Evolutionary conservation across 2,329 filamentous ascomycete genomes (phyloP).

Genomic region (Hypoxylon sp.): DNA sequence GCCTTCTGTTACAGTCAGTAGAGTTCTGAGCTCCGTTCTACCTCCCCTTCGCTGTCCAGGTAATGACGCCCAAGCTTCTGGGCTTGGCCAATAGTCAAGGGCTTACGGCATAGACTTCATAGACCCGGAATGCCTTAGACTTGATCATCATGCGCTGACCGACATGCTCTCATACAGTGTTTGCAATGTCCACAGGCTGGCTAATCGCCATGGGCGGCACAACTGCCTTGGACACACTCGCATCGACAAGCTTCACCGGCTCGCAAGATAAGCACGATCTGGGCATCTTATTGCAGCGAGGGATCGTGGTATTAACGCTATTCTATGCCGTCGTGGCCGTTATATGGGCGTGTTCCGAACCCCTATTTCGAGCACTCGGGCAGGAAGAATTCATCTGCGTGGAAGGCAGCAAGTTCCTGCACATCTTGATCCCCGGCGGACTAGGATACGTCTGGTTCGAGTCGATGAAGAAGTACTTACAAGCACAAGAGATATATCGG

Average conservation of each 20-base stretch:
- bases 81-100: no score
- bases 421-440: slow-evolving; percentile 80
- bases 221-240: slow-evolving; percentile 86
- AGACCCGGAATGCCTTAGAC: no score
- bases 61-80: no score
- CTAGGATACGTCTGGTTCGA: slow-evolving; percentile 92
- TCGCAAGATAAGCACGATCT: slow-evolving; percentile 83
- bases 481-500: slow-evolving; percentile 85
- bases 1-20: slow-evolving; percentile 80
- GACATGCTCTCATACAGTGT: slow-evolving; percentile 63
- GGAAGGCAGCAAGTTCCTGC: slow-evolving; percentile 79
- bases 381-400: slow-evolving; percentile 82
- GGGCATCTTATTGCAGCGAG: slow-evolving; percentile 81
- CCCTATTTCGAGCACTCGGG: slow-evolving; percentile 78
- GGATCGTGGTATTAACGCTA: slow-evolving; percentile 75
- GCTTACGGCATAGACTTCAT: no score
- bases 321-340: slow-evolving; percentile 81
- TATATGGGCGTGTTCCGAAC: slow-evolving; percentile 81
- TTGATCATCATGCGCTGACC: slow-evolving; percentile 26
- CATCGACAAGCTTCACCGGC: slow-evolving; percentile 84
- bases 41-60: no score
- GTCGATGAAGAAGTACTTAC: slow-evolving; percentile 85
- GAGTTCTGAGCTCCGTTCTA: not conserved
- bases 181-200: slow-evolving; percentile 90
- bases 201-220: slow-evolving; percentile 87